These are phyloP conservation scores for Datisca glomerata DNA, from an alignment of 306 rosid species.

Conservation along the genomic window DNA sequence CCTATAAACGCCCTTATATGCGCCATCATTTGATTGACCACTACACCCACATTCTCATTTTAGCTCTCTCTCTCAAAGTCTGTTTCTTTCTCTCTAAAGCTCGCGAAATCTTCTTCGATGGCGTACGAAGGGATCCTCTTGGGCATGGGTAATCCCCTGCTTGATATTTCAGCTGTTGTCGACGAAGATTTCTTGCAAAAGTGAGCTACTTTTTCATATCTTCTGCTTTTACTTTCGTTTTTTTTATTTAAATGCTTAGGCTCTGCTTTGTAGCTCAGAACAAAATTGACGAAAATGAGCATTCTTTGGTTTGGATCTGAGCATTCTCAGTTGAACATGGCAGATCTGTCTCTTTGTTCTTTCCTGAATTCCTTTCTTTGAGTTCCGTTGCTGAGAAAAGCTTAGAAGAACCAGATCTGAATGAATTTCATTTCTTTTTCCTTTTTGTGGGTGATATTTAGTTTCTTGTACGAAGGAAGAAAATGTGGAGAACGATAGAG, in stretches of 20 bases:
- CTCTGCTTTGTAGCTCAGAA: not conserved
- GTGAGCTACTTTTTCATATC: constrained; percentile 18
- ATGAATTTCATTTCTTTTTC: not conserved
- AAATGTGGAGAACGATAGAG: too few relatives aligned
- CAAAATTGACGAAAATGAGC: not conserved
- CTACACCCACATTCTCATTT: too few relatives aligned
- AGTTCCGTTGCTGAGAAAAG: constrained; percentile 7
- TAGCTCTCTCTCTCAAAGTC: not conserved
- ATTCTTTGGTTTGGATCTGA: constrained; percentile 1
- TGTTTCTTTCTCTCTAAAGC: constrained; percentile 1
- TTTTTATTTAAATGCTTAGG: not conserved
- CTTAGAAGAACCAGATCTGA: constrained; percentile 7
- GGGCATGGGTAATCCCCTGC: constrained; percentile 95
- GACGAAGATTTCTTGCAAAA: constrained; percentile 49
- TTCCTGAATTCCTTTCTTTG: not conserved
- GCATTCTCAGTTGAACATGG: constrained; percentile 1
- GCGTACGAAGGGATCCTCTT: constrained; percentile 52
- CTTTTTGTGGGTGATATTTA: not conserved
- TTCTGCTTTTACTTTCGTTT: not conserved
- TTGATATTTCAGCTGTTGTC: constrained; percentile 74
- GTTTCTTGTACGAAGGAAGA: not conserved
- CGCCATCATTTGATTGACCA: too few relatives aligned
- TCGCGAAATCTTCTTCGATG: constrained; percentile 23
- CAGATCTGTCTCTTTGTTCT: not conserved
- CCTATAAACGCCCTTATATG: too few relatives aligned